Evolutionary conservation across 73 alveolate genomes (phyloP), one percentile per base, ranked within the genome.

Genomic region (Paramecium octaurelia): DNA sequence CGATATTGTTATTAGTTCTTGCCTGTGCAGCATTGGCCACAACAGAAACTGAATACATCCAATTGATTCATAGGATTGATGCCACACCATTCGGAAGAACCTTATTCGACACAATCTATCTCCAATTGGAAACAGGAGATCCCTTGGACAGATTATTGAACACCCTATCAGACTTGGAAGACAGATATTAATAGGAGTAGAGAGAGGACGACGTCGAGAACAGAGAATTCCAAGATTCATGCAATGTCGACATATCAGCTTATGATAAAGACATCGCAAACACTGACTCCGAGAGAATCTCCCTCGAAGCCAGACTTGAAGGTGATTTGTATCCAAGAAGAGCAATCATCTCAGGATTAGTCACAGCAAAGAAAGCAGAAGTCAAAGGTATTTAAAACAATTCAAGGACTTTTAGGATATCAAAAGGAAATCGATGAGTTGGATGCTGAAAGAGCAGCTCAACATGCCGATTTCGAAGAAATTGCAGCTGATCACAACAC

Each of bases 241-340:
- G 91, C 75, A 46, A 80, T 43, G 91, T 35, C 11, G 91, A 80
- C 54, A 80, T 80, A 20, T 21, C 76, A 40, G 70, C 57, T 8
- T 80, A 43, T 44, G 91, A 80, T 23, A 80, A 80, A 46, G 91
- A 80, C 23, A 44, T 80, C 1, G 91, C 91, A 4, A 42, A 44
- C 46, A 48, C 91, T n/a, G 75, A 80, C 16, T 23, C 70, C 3
- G 70, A 80, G 18, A 80, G 75, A 80, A 80, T 80, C 34, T 23
- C 64, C 14, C 24, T 44, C 5, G 91, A 80, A 80, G 91, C 91
- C 9, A 80, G 57, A 80, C 57, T 80, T 21, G 91, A 80, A 80
- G 91, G 91, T 80, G 91, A 80, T 21, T 42, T 80, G 9, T 80
- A 80, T 21, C 91, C 91, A 40, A 80, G 73, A 46, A 80, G 91